Evolutionary conservation across 1,284 basidiomycete genomes (phyloP).

Genomic region (Inonotus hispidus): DNA sequence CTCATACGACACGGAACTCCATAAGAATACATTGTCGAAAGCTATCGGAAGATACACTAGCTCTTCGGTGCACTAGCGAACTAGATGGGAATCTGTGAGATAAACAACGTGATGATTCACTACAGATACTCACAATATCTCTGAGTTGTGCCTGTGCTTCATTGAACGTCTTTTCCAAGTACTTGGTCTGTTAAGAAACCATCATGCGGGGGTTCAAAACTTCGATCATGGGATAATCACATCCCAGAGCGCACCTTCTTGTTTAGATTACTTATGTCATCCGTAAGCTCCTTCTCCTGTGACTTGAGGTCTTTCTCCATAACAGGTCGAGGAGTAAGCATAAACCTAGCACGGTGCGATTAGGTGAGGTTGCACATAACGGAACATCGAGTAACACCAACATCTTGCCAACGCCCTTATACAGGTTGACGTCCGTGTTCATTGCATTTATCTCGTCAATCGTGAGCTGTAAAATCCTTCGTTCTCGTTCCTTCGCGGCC

Average conservation of each 20-base stretch:
- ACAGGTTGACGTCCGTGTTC: slow-evolving; percentile 68
- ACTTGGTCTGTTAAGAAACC: slow-evolving; percentile 60
- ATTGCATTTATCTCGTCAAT: slow-evolving; percentile 68
- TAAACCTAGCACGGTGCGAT: slow-evolving; percentile 55
- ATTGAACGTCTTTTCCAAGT: slow-evolving; percentile 86
- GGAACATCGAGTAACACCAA: slow-evolving; percentile 33
- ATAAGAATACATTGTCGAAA: slow-evolving; percentile 5
- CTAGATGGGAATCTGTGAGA: slow-evolving; percentile 27
- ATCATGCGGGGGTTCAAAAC: background rate
- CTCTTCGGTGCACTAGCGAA: slow-evolving; percentile 52
- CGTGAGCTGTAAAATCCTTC: slow-evolving; percentile 82
- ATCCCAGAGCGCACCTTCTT: slow-evolving; percentile 84
- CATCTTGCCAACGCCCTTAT: slow-evolving; percentile 93
- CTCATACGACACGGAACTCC: background rate
- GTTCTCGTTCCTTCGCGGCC: slow-evolving; percentile 75
- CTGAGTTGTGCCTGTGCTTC: slow-evolving; percentile 82
- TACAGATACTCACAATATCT: slow-evolving; percentile 65
- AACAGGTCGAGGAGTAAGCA: slow-evolving; percentile 75
- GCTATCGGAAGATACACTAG: background rate
- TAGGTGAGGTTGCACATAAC: background rate
- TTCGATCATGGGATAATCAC: slow-evolving; percentile 73
- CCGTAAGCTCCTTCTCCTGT: slow-evolving; percentile 76
- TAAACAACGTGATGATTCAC: background rate
- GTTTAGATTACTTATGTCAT: slow-evolving; percentile 72
- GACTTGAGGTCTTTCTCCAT: slow-evolving; percentile 71